Evolutionary conservation across 495 filamentous ascomycete species (phyloP), one percentile per base, ranked within the genome.

Genomic region (Sordaria brevicollis): DNA sequence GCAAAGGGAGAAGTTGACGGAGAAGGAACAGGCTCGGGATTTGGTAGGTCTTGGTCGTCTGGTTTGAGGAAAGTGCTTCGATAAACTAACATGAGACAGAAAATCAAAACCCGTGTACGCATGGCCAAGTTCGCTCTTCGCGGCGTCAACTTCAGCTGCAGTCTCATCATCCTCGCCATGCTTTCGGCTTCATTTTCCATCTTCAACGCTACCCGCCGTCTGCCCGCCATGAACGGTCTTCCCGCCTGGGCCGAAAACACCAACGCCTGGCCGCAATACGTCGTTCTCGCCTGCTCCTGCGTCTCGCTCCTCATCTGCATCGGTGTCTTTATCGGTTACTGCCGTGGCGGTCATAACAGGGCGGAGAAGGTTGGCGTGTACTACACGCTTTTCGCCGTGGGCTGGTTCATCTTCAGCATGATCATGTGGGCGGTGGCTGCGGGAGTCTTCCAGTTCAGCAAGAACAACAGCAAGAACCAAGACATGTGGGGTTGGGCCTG

Each of bases 401-500:
- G 87, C 71, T 97, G 93, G 84, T 99, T 98, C 85, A 89, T 92
- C 71, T 93, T 97, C 80, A 95, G 90, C 75, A 91, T 96, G 71
- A 81, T 96, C 74, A 93, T 99, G 86, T 99, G 95, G 95, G 89
- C 90, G 37, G 85, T 93, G 35, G 93, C 90, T 21, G 94, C 93
- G 8, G 94, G 89, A 67, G 83, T 97, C 71, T 88, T 97, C 71
- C 90, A 97, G 76, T 86, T 89, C 74, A 88, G 87, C 38, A 91
- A 91, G 75, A 82, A 86, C 71, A 89, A 87, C 76, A 90, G 89
- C 73, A 81, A 87, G 41, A 90, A 88, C 69, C 85, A 97, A 75
- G 95, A 98, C 77, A 84, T 99, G 75, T 99, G 95, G 95, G 94
- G 93, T 34, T 99, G 95, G 95, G 86, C 92, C 4, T 99, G 95